A percentile compares a stretch with the other conserved stretches of the same genome.
phyloP scores from a whole-genome alignment of 1,139 yeast species.

The Yamadazyma trypodendri region DNA sequence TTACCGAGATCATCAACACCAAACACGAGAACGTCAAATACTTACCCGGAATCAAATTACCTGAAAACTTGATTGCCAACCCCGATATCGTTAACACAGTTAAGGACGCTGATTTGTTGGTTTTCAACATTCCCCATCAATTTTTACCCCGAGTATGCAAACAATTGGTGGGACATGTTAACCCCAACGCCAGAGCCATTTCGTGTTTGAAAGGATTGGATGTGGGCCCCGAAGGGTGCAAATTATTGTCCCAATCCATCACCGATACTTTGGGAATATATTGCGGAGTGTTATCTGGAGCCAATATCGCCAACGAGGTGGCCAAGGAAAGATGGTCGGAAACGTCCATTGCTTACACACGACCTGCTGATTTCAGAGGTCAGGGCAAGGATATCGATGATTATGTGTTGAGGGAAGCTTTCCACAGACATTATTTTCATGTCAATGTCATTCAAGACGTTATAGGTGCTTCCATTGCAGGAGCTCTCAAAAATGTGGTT shows the following conservation, averaged over 20 bases:
- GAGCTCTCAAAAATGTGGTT: conserved; percentile 48
- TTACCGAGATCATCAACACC: conserved; percentile 84
- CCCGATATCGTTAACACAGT: conserved; percentile 78
- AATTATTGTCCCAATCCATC: conserved; percentile 42
- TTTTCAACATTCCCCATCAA: conserved; percentile 51
- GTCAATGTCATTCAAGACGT: conserved; percentile 49
- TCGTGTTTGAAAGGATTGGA: conserved; percentile 51
- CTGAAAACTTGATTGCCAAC: conserved; percentile 76
- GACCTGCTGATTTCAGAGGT: conserved; percentile 43
- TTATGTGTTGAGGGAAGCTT: conserved; percentile 39
- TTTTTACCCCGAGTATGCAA: conserved; percentile 40
- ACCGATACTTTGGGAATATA: conserved; percentile 43
- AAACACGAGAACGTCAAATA: conserved; percentile 88
- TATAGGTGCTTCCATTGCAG: conserved; percentile 51
- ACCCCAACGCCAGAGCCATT: conserved; percentile 41
- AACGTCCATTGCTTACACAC: conserved; percentile 46
- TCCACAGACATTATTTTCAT: conserved; percentile 51
- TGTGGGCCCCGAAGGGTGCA: conserved; percentile 44
- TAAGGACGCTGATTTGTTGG: conserved; percentile 51
- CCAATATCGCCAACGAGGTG: conserved; percentile 49
- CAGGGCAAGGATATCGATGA: conserved; percentile 44
- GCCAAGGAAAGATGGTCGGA: conserved; percentile 51
- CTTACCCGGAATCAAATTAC: conserved; percentile 78
- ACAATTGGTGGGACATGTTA: conserved; percentile 39
- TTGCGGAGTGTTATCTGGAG: conserved; percentile 51